Conservation (phyloP, 495 filamentous ascomycete genomes). For the Venustampulla echinocandica region DNA sequence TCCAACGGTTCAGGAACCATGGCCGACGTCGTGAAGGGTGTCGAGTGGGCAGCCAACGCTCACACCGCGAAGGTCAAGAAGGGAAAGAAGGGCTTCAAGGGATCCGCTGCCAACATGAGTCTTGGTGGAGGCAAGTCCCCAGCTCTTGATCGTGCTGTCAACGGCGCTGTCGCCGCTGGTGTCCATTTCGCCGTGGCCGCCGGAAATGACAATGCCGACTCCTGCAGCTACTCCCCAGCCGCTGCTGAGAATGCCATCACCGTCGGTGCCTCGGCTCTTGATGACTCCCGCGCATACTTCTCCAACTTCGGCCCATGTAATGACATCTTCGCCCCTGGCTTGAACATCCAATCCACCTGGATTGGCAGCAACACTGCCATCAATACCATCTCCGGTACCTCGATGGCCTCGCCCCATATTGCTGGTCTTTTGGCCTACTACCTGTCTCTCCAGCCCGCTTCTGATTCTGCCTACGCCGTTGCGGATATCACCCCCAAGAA, state of each 20-base stretch:
- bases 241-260: constrained; percentile 89
- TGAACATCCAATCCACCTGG: constrained; percentile 97
- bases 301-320: constrained; percentile 99
- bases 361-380: constrained; percentile 85
- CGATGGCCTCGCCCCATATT: constrained; percentile 98
- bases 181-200: constrained; percentile 97
- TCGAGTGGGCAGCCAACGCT: constrained; percentile 82
- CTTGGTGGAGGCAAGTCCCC: constrained; percentile 92
- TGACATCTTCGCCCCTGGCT: constrained; percentile 95
- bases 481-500: constrained; percentile 85
- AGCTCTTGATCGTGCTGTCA: constrained; percentile 84
- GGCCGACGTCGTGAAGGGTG: constrained; percentile 97
- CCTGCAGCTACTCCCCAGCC: constrained; percentile 99
- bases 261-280: constrained; percentile 87
- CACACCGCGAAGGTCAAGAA: constrained; percentile 66
- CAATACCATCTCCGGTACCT: constrained; percentile 99
- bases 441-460: constrained; percentile 85
- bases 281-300: constrained; percentile 98
- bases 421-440: constrained; percentile 95
- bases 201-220: constrained; percentile 96
- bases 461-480: constrained; percentile 82
- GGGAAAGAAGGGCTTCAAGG: constrained; percentile 87
- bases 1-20: constrained; percentile 98
- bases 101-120: constrained; percentile 98
- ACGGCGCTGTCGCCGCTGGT: constrained; percentile 82